These are phyloP conservation scores for Lasiosphaeris hirsuta DNA, from an alignment of 495 filamentous ascomycete genomes.

Conservation along the genomic window DNA sequence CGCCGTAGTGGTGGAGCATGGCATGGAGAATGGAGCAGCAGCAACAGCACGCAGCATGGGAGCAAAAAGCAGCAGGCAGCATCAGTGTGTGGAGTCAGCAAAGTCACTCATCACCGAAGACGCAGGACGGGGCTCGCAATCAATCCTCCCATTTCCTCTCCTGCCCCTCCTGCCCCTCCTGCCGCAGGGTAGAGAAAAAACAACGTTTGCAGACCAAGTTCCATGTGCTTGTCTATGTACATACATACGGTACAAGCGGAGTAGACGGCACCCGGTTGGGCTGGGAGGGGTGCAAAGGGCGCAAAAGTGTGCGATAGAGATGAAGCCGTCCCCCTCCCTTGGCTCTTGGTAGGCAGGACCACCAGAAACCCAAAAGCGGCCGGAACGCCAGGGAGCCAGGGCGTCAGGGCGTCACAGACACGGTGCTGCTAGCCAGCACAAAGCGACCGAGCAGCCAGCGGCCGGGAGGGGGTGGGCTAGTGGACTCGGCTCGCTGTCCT, in stretches of 20 bases:
- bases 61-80: too few relatives aligned
- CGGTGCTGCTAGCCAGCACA: constrained; percentile 1
- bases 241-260: neutral
- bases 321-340: too few relatives aligned
- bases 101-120: too few relatives aligned
- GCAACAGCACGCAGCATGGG: too few relatives aligned
- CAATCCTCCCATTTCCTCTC: too few relatives aligned
- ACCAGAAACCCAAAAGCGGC: constrained; percentile 4
- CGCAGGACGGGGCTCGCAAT: too few relatives aligned
- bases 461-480: too few relatives aligned
- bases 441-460: neutral
- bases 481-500: too few relatives aligned
- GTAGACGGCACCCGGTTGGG: neutral
- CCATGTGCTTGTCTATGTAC: neutral
- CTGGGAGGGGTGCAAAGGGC: too few relatives aligned
- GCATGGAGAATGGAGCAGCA: too few relatives aligned
- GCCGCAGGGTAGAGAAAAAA: neutral
- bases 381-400: neutral
- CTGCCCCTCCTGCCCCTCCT: neutral
- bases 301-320: too few relatives aligned
- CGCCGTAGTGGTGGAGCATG: constrained; percentile 2
- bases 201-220: constrained; percentile 4
- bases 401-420: neutral
- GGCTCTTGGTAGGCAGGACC: neutral
- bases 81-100: too few relatives aligned